Base-by-base conservation (phyloP, 352 stramenopile genomes). In the Pythium periplocum region DNA sequence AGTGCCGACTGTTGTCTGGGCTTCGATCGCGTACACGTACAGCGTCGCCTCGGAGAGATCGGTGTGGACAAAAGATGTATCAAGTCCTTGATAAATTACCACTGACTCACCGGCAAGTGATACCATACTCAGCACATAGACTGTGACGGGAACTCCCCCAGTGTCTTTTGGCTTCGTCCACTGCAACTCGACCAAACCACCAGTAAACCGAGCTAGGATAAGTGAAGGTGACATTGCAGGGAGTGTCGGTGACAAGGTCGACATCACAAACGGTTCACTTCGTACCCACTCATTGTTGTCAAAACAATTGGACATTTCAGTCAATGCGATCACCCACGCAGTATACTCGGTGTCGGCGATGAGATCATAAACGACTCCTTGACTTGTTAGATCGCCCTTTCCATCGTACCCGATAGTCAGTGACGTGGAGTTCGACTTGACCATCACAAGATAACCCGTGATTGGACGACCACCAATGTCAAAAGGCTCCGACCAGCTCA, bases 401-500 rank as follows among this genome's bases (percentile, higher is more conserved):
- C 77, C 72, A 45, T 87, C 69, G 50, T 87, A 87, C 1, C 63
- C 74, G n/a, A 86, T 32, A 1, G 30, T 36, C 2, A 61, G 34
- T n/a, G 26, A 60, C 2, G 12, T 47, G 8, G 54, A 53, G 0
- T 56, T 44, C 0, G 51, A 51, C 34, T 54, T 57, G 34, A 84
- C 56, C 44, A 68, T 69, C 7, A 87, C 42, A 0, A 50, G 42
- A 45, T 90, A 87, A 1, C 75, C 79, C 2, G 61, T 68, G 43
- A 90, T 69, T 33, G 51, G 45, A 2, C 66, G 62, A 1, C 77
- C 79, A 8, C 66, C 79, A 39, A 82, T 37, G 48, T 90, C 79
- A 0, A 82, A 53, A 4, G 79, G 76, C n/a, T 83, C 75, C 1
- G 59, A 46, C 79, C 79, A 90, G 1, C 32, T 34, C 17, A 90